These are phyloP conservation scores for Zarea fungicola DNA, from an alignment of 2,329 filamentous ascomycete genomes.

Conservation along the genomic window DNA sequence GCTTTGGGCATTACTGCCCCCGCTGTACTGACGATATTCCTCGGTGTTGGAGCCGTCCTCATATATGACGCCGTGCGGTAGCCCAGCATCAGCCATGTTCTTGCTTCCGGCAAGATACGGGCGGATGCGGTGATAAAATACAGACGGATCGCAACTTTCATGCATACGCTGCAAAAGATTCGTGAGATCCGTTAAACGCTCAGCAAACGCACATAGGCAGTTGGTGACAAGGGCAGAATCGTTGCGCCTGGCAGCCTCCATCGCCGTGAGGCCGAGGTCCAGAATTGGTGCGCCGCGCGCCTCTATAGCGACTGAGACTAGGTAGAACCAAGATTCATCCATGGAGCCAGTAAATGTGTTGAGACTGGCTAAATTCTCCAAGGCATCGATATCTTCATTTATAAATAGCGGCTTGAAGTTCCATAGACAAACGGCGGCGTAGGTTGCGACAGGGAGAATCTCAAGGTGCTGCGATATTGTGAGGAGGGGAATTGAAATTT, in stretches of 20 bases:
- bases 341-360: constrained; percentile 89
- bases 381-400: constrained; percentile 72
- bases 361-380: constrained; percentile 84
- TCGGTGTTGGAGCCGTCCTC: constrained; percentile 68
- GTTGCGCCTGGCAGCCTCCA: constrained; percentile 67
- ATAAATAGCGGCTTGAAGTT: constrained; percentile 92
- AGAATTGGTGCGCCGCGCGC: constrained; percentile 83
- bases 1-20: constrained; percentile 94
- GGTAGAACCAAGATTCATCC: constrained; percentile 98
- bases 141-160: constrained; percentile 86
- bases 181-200: constrained; percentile 80
- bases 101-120: constrained; percentile 94
- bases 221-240: constrained; percentile 68
- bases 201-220: constrained; percentile 76
- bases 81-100: constrained; percentile 92
- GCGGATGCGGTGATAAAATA: constrained; percentile 95
- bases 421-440: constrained; percentile 88
- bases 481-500: constrained; percentile 78
- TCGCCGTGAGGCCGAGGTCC: constrained; percentile 81
- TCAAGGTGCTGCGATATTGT: constrained; percentile 73
- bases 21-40: constrained; percentile 77
- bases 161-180: constrained; percentile 82
- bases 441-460: constrained; percentile 88
- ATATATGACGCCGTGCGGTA: constrained; percentile 83
- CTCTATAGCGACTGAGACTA: constrained; percentile 93